Conservation (phyloP, 2,329 filamentous ascomycete species). For the Neoarthrinium moseri region DNA sequence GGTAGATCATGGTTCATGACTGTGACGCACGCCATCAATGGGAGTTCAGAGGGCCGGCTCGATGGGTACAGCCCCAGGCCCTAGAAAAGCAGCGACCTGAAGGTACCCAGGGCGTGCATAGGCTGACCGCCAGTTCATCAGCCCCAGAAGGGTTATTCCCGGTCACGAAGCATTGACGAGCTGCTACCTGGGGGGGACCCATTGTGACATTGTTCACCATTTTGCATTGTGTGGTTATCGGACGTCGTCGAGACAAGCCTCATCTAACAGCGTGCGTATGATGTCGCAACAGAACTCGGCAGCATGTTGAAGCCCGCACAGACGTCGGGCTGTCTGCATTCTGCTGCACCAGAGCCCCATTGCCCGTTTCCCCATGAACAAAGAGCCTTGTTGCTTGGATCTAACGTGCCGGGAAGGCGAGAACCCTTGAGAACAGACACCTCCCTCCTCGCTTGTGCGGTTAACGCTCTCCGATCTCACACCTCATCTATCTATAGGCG, state of each 20-base stretch:
- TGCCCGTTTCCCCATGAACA: constrained; percentile 20
- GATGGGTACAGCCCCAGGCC: constrained; percentile 14
- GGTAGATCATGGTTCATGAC: constrained; percentile 41
- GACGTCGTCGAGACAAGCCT: constrained; percentile 6
- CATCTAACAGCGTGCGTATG: constrained; percentile 11
- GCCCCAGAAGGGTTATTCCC: constrained; percentile 24
- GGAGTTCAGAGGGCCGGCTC: neutral
- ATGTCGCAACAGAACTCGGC: constrained; percentile 12
- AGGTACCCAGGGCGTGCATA: constrained; percentile 21
- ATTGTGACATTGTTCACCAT: constrained; percentile 4
- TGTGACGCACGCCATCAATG: constrained; percentile 25
- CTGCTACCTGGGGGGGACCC: neutral
- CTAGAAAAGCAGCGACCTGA: constrained; percentile 16
- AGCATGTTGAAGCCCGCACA: constrained; percentile 26
- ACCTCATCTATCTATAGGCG: constrained; percentile 12
- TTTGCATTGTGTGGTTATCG: constrained; percentile 10
- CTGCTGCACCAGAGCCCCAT: constrained; percentile 14
- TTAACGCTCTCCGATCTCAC: constrained; percentile 27
- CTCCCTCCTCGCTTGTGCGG: constrained; percentile 22
- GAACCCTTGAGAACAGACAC: neutral
- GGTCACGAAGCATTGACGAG: constrained; percentile 23
- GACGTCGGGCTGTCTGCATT: constrained; percentile 24
- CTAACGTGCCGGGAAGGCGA: neutral
- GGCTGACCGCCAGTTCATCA: constrained; percentile 52
- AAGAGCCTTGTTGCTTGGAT: constrained; percentile 16